These are phyloP conservation scores for Umbilicaria muhlenbergii DNA, from an alignment of 495 filamentous ascomycete species.

Conservation along the genomic window DNA sequence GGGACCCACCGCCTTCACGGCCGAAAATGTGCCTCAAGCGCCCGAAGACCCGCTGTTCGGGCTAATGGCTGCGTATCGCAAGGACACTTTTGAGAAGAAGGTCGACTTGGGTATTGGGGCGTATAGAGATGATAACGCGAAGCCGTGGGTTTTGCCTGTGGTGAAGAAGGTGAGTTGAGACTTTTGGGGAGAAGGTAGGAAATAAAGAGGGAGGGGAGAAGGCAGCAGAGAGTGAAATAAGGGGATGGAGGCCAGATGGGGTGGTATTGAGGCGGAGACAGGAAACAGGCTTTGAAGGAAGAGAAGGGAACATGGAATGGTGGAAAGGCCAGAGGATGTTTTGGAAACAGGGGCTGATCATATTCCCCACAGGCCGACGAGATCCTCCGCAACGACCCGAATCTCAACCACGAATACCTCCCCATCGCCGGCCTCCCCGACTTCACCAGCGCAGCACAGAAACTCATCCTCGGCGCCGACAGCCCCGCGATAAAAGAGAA, in stretches of 20 bases:
- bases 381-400: conserved; percentile 69
- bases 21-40: conserved; percentile 70
- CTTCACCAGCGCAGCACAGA: conserved; percentile 78
- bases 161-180: conserved; percentile 65
- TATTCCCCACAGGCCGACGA: conserved; percentile 58
- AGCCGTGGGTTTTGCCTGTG: conserved; percentile 96
- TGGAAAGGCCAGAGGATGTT: not conserved
- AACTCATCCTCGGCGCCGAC: conserved; percentile 67
- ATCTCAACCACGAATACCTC: conserved; percentile 94
- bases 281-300: not conserved
- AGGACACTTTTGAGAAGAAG: conserved; percentile 72
- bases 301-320: not conserved
- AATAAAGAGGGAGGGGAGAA: not conserved
- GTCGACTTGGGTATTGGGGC: conserved; percentile 94
- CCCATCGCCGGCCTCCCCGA: conserved; percentile 79
- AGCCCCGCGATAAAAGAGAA: conserved; percentile 75
- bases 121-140: conserved; percentile 87
- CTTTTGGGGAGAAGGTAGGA: not conserved
- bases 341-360: not conserved
- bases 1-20: conserved; percentile 50
- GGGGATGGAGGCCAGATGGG: not conserved
- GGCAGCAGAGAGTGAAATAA: not conserved
- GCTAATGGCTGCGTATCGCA: conserved; percentile 73
- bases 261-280: not conserved
- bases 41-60: conserved; percentile 95